Conservation (phyloP, 2,329 filamentous ascomycete species). For the Pseudomassariella vexata region DNA sequence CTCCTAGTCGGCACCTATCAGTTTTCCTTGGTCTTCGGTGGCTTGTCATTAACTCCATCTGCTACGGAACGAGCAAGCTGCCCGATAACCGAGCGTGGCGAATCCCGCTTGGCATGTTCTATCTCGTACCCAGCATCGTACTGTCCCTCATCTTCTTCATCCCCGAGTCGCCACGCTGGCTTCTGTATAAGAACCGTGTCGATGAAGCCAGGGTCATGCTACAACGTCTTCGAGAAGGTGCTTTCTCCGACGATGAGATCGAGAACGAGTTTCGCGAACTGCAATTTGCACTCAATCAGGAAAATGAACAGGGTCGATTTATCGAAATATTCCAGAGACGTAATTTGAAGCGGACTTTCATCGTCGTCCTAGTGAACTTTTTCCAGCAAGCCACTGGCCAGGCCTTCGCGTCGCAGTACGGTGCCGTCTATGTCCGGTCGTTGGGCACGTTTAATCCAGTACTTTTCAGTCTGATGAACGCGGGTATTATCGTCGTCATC, state of each 20-base stretch:
- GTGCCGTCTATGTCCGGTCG: constrained; percentile 22
- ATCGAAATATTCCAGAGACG: constrained; percentile 16
- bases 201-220: constrained; percentile 23
- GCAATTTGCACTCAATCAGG: constrained; percentile 21
- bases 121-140: constrained; percentile 24
- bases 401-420: constrained; percentile 22
- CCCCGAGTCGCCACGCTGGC: constrained; percentile 20
- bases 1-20: constrained; percentile 29
- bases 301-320: constrained; percentile 27
- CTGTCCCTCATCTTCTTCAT: constrained; percentile 22
- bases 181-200: constrained; percentile 16
- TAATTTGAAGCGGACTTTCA: constrained; percentile 18
- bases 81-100: constrained; percentile 23
- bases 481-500: constrained; percentile 12
- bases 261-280: constrained; percentile 11
- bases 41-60: constrained; percentile 17
- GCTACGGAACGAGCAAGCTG: constrained; percentile 22
- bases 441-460: constrained; percentile 23
- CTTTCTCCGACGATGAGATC: constrained; percentile 18
- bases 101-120: constrained; percentile 29
- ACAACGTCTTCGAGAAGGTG: constrained; percentile 15
- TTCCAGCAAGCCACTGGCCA: constrained; percentile 25
- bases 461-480: constrained; percentile 15
- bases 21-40: constrained; percentile 20
- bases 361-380: constrained; percentile 21